Evolutionary conservation across 495 filamentous ascomycete genomes (phyloP).

Genomic region (Penicillium lividum): DNA sequence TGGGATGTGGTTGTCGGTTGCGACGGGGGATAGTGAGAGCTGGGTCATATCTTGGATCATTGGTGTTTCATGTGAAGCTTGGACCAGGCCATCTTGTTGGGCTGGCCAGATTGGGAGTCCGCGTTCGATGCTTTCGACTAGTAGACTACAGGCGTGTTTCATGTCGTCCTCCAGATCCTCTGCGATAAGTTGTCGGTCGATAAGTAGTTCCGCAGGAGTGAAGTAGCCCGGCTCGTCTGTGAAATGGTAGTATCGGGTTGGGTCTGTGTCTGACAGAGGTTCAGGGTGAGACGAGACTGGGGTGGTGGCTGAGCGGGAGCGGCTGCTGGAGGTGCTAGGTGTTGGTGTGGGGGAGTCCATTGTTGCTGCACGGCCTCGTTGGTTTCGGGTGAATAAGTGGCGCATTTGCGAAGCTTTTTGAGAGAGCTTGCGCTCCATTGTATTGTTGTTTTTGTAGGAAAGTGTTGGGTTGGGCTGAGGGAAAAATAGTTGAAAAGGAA

Average conservation of each 20-base stretch:
- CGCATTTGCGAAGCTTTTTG: slow-evolving; percentile 27
- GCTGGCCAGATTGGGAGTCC: slow-evolving; percentile 24
- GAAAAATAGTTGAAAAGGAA: not conserved
- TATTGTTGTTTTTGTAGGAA: not conserved
- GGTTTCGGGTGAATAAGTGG: slow-evolving; percentile 22
- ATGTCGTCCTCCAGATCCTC: slow-evolving; percentile 28
- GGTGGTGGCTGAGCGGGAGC: slow-evolving; percentile 26
- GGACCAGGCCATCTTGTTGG: not conserved
- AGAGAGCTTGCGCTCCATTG: slow-evolving; percentile 32
- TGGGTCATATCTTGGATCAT: not conserved
- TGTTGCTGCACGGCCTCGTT: slow-evolving; percentile 17
- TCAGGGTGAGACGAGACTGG: slow-evolving; percentile 17
- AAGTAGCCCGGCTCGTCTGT: slow-evolving; percentile 28
- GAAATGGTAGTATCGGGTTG: slow-evolving; percentile 22
- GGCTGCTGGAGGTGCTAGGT: slow-evolving; percentile 14
- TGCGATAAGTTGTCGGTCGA: slow-evolving; percentile 23
- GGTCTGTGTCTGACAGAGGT: slow-evolving; percentile 5
- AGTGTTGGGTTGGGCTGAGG: not conserved
- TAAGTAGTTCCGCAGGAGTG: slow-evolving; percentile 21
- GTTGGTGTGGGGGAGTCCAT: slow-evolving; percentile 5
- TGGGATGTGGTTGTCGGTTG: slow-evolving; percentile 3
- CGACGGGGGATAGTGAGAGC: not conserved
- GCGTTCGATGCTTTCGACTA: slow-evolving; percentile 29
- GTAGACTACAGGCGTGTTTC: slow-evolving; percentile 26
- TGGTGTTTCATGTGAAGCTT: slow-evolving; percentile 10